Evolutionary conservation across 192 early-diverging fungal genomes (phyloP), one percentile per base, ranked within the genome.

Genomic region (Coemansia sp.): DNA sequence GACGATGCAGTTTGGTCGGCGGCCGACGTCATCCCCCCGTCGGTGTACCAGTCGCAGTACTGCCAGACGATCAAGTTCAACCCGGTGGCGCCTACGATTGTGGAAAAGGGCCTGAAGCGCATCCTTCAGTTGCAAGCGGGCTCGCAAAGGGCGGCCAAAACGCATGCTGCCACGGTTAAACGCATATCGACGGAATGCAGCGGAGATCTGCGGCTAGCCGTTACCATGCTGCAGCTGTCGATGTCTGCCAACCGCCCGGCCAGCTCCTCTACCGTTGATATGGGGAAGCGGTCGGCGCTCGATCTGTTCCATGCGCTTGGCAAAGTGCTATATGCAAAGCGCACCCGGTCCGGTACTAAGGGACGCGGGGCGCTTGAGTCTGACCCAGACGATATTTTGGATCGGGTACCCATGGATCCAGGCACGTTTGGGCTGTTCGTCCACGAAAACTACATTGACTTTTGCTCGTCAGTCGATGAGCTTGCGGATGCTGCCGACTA

Each of bases 301-400:
- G 85, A 84, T 20, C 51, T 88, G 39, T 90, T 90, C 41, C 88
- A 90, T 43, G 87, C 88, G 1, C 68, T 88, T 18, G 88, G 86
- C n/a, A 88, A 88, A 62, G 81, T 90, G 0, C 53, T 90, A 18
- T 86, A 87, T 57, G 86, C 86, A 36, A 86, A 88, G 71, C 85
- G 87, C 64, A 67, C 39, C 70, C 14, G 9, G n/a, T 18, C 63
- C 23, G 6, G 1, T 14, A 38, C 34, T 4, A 18, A 6, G 6
- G 35, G 6, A 8, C 67, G 73, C 18, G 67, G 64, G 6, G 41
- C 51, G 48, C 64, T 81, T 7, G 78, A 81, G 41, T 68, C 80
- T 9, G 45, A 69, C 15, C 71, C 84, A 6, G 71, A 75, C 43
- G 75, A 70, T 4, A 59, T 90, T 1, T 62, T 88, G 24, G 84